Conservation (phyloP, 306 rosid genomes). For the Quercus rubra region DNA sequence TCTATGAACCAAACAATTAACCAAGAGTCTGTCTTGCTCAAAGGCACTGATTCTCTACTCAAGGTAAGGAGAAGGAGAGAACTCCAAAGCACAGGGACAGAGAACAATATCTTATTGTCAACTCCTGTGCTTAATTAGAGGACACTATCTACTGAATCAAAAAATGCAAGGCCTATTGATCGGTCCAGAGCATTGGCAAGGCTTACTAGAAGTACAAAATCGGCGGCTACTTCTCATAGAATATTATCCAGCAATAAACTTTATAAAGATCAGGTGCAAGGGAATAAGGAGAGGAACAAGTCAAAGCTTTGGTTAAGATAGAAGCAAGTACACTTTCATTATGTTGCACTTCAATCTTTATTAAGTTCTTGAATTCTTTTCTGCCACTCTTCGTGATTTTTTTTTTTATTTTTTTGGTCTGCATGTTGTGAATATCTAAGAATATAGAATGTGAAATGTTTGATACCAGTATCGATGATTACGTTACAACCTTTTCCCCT, state of each 20-base stretch:
- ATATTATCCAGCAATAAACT: constrained; percentile 53
- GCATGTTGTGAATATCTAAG: not conserved
- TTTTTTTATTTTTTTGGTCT: not conserved
- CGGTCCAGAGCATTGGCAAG: constrained; percentile 56
- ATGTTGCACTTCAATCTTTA: not conserved
- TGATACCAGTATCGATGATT: not conserved
- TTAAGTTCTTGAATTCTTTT: not conserved
- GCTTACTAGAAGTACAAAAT: constrained; percentile 44
- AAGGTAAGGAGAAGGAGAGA: constrained; percentile 58
- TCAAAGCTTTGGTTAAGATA: constrained; percentile 78
- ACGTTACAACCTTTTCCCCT: not conserved
- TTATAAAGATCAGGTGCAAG: constrained; percentile 55
- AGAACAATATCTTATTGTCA: constrained; percentile 39
- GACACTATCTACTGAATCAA: constrained; percentile 11
- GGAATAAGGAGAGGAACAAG: constrained; percentile 63
- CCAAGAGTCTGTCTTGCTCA: constrained; percentile 43
- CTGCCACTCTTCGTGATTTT: not conserved
- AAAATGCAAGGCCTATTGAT: constrained; percentile 59
- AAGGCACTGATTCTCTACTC: constrained; percentile 46
- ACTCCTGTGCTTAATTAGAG: constrained; percentile 38
- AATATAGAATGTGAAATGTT: not conserved
- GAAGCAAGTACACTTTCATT: not conserved
- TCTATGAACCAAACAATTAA: constrained; percentile 36
- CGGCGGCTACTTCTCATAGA: constrained; percentile 43
- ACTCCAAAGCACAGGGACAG: constrained; percentile 59